Base-by-base conservation (phyloP, 2,329 filamentous ascomycete species). In the Falciphora oryzae region DNA sequence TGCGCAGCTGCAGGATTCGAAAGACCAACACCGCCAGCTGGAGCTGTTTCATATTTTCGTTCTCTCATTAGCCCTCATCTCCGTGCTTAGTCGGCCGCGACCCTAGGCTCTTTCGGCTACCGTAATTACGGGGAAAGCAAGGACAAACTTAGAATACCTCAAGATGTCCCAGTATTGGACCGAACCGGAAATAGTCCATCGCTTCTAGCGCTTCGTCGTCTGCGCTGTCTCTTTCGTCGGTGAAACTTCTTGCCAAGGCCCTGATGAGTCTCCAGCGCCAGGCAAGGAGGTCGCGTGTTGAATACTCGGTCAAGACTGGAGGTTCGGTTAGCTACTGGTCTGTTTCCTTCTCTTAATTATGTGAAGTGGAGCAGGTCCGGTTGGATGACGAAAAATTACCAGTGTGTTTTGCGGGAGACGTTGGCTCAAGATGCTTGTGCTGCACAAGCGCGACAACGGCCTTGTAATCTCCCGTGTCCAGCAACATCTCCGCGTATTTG, bases 381-480 rank as follows among this genome's bases (percentile, higher is more conserved):
- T 13, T 62, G 44, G 22, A 32, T n/a, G 28, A 44, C n/a, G 38
- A 44, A 4, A 18, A 18, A 2, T 18, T 18, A 44, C 38, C 14
- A 18, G 10, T 11, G 18, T 11, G 10, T 2, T 3, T 8, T n/a
- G 7, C 22, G 44, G 11, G 38, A 44, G 18, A n/a, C 8, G 8
- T 27, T 3, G 10, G 13, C 0, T 57, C 35, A 11, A 35, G 16
- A 2, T 10, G 18, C 2, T 28, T 35, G n/a, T n/a, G 44, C 7
- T 38, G 29, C n/a, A 31, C 8, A 18, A 64, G 63, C 18, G 10
- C 25, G 8, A 22, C 22, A 25, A 64, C 18, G 0, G 63, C 10
- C 16, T 62, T 68, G 57, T 72, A 73, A 44, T 73, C 70, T 8
- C 72, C 71, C 62, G 72, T 70, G 56, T 70, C 65, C 25, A 72